Evolutionary conservation across 805 yeast genomes (phyloP), one percentile per base, ranked within the genome.

Genomic region (Pichia membranifaciens): DNA sequence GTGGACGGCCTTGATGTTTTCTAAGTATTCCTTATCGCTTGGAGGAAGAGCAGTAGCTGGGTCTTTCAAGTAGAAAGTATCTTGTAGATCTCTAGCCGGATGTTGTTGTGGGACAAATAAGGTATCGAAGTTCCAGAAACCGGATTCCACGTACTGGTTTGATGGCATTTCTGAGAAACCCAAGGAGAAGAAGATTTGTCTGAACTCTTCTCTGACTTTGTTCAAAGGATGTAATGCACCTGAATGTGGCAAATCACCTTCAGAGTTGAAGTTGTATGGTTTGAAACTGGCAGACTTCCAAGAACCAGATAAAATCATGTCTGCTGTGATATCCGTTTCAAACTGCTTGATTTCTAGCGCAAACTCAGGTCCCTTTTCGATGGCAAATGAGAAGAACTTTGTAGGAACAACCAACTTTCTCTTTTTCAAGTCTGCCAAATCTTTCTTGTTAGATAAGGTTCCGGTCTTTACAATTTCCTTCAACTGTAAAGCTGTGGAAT

Each of bases 111-210:
- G 99, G 47, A 93, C 99, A 61, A 73, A 93, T 60, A 93, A 76
- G 3, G 99, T 81, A 67, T 93, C 99, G 64, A 93, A 93, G 71
- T 93, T 93, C 99, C 99, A 93, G 81, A 93, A 93, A 4, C 98
- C 98, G 16, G 93, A 79, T 65, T 93, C 99, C 45, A 93, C 99
- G 66, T 90, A 93, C 68, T 91, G 96, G 68, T 91, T 91, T 22
- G 99, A 84, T 51, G 99, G 96, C 99, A 93, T 93, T 72, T 93
- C 99, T 25, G 93, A 81, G 81, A 93, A 93, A 7, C 99, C 99
- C 90, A 93, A 82, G 34, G 93, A 82, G 72, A 93, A 91, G 80
- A 93, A 93, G 62, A 93, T 91, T 68, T 90, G 96, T 72, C 99
- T 80, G 72, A 93, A 93, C 69, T 93, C 99, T 69, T 91, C 97